Conservation (phyloP, 1,284 basidiomycete genomes). For the Ceratobasidium sp. region DNA sequence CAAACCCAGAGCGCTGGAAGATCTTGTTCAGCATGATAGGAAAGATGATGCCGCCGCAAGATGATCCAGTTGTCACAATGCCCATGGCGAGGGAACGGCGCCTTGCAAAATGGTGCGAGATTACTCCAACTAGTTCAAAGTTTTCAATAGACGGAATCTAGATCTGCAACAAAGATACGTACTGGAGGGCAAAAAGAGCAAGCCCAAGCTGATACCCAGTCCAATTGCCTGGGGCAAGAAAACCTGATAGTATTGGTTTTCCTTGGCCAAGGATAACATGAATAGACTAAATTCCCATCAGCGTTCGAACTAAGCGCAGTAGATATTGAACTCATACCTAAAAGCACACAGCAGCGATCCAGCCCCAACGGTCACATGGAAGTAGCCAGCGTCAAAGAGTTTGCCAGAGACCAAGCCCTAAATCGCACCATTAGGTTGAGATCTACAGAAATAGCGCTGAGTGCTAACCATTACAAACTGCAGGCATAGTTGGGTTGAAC, state of each 20-base stretch:
- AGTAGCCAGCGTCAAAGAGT: slow-evolving; percentile 39
- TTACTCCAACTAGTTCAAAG: slow-evolving; percentile 60
- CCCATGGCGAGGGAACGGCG: slow-evolving; percentile 65
- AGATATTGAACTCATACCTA: slow-evolving; percentile 18
- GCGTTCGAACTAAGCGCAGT: neutral
- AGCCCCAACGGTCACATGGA: slow-evolving; percentile 27
- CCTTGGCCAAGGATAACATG: slow-evolving; percentile 59
- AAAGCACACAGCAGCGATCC: slow-evolving; percentile 28
- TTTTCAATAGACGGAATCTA: slow-evolving; percentile 49
- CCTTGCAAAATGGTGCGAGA: slow-evolving; percentile 68
- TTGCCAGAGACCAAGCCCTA: slow-evolving; percentile 37
- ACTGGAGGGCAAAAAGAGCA: slow-evolving; percentile 59
- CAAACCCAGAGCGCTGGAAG: slow-evolving; percentile 69
- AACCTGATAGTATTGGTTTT: slow-evolving; percentile 58
- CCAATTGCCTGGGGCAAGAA: slow-evolving; percentile 62
- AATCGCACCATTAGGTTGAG: neutral
- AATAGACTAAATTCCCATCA: slow-evolving; percentile 52
- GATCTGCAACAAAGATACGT: neutral
- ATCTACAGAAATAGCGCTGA: neutral
- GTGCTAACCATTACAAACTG: slow-evolving; percentile 28
- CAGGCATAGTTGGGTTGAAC: slow-evolving; percentile 41
- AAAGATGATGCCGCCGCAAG: slow-evolving; percentile 73
- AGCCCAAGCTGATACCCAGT: slow-evolving; percentile 61
- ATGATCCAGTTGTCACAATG: slow-evolving; percentile 65
- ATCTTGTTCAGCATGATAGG: slow-evolving; percentile 74